Evolutionary conservation across 1,284 basidiomycete species (phyloP).

Genomic region (Trametes pubescens): DNA sequence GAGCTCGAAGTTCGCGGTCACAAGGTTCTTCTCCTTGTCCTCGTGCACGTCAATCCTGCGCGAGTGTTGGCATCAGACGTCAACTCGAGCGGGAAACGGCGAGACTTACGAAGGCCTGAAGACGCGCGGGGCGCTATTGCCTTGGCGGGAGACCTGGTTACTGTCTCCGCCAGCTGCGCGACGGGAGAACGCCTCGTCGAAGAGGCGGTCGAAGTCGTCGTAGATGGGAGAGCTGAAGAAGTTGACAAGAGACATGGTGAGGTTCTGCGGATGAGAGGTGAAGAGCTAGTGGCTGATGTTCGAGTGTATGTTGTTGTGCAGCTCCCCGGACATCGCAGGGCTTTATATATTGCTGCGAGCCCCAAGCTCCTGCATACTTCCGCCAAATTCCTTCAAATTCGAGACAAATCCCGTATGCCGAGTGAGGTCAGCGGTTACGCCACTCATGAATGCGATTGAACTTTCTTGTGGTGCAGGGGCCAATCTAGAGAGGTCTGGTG

Average conservation of each 20-base stretch:
- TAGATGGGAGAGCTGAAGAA: conserved; percentile 59
- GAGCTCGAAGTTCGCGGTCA: conserved; percentile 60
- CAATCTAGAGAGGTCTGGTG: conserved; percentile 5
- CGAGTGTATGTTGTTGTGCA: background rate
- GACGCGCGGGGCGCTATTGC: conserved; percentile 14
- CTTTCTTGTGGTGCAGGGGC: background rate
- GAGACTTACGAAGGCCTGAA: conserved; percentile 16
- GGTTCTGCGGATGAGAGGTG: background rate
- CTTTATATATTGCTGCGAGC: conserved; percentile 8
- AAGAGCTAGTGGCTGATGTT: background rate
- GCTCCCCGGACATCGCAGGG: background rate
- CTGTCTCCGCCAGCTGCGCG: conserved; percentile 22
- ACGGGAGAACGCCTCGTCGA: conserved; percentile 54
- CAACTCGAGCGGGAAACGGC: too few relatives aligned
- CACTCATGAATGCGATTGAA: conserved; percentile 1
- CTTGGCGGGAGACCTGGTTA: conserved; percentile 17
- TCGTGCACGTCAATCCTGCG: conserved; percentile 59
- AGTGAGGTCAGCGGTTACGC: conserved; percentile 23
- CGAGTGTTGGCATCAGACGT: background rate
- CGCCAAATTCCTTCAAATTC: background rate
- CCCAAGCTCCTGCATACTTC: background rate
- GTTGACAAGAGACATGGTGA: conserved; percentile 37
- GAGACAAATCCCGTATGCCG: background rate
- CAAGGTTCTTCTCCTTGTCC: conserved; percentile 47
- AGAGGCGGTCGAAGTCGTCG: conserved; percentile 56